phyloP scores from a whole-genome alignment of 2,329 filamentous ascomycete species.

The Clathrospora elynae region DNA sequence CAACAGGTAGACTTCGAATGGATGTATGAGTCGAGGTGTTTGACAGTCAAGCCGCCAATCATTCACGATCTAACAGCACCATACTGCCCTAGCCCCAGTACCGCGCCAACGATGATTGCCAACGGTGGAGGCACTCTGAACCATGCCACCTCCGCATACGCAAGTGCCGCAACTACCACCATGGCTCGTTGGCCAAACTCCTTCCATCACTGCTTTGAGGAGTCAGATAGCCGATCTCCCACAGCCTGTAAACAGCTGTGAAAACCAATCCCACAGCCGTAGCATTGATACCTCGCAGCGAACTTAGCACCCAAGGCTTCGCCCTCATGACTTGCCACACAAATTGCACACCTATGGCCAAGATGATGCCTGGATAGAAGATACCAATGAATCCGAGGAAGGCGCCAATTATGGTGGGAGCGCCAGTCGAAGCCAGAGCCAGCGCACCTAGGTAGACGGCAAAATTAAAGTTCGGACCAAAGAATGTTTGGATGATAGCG shows the following conservation, averaged over 20 bases:
- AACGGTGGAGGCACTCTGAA: constrained; percentile 48
- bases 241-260: constrained; percentile 53
- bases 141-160: constrained; percentile 50
- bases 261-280: constrained; percentile 52
- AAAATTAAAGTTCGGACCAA: constrained; percentile 66
- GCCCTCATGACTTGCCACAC: constrained; percentile 49
- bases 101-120: constrained; percentile 49
- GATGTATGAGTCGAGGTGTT: no score
- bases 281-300: constrained; percentile 51
- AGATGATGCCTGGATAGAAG: constrained; percentile 49
- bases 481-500: constrained; percentile 72
- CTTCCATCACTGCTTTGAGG: constrained; percentile 42
- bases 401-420: constrained; percentile 43
- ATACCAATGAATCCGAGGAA: constrained; percentile 50
- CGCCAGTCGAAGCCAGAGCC: constrained; percentile 34
- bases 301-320: constrained; percentile 41
- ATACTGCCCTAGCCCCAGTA: constrained; percentile 50
- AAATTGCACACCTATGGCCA: constrained; percentile 46
- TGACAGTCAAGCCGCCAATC: no score
- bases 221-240: constrained; percentile 53
- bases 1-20: no score
- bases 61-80: constrained; percentile 40
- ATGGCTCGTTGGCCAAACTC: constrained; percentile 49
- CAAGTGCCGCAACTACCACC: constrained; percentile 53
- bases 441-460: constrained; percentile 51